Evolutionary conservation across 139 green algal species (phyloP), one percentile per base, ranked within the genome.

Genomic region (Picochlorum sp.): DNA sequence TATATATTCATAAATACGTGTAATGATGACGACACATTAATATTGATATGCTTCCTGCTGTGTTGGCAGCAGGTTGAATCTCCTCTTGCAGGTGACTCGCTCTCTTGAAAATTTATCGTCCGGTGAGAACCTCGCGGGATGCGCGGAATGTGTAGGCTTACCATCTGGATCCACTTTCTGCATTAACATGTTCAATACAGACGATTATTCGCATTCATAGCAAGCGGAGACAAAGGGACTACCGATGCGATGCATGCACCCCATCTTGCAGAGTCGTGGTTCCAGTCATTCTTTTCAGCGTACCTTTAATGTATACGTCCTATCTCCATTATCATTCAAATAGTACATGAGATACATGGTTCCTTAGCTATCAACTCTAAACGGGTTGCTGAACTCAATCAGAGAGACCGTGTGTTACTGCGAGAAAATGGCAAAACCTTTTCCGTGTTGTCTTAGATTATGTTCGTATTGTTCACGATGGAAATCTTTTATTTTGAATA

Each of bases 271-370:
- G 12, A 55, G 16, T 16, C 9, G n/a, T n/a, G n/a, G n/a, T n/a
- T n/a, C 7, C 4, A 20, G n/a, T n/a, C n/a, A 40, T 18, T 47
- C 59, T 2, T 33, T 22, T 20, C 37, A 32, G 45, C 67, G 6
- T 40, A 94, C 90, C 85, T 95, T 79, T 7, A 98, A 62, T 2
- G 91, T 98, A 69, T 98, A 98, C 9, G 93, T 77, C 8, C 88
- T 78, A 22, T 89, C 80, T 47, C 88, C 90, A n/a, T 80, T 59
- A 1, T 88, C 87, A 55, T 96, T 80, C 0, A 72, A 55, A 55
- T 93, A 98, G 50, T 90, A 95, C 91, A 96, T 98, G 6, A 98
- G 72, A 63, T 97, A 98, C 91, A 98, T 98, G 56, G 85, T 65
- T 16, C 18, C n/a, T n/a, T 58, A 13, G 4, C 20, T 53, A 31